Base-by-base conservation (phyloP, 108 stramenopile genomes). In the Poteriospumella lacustris region DNA sequence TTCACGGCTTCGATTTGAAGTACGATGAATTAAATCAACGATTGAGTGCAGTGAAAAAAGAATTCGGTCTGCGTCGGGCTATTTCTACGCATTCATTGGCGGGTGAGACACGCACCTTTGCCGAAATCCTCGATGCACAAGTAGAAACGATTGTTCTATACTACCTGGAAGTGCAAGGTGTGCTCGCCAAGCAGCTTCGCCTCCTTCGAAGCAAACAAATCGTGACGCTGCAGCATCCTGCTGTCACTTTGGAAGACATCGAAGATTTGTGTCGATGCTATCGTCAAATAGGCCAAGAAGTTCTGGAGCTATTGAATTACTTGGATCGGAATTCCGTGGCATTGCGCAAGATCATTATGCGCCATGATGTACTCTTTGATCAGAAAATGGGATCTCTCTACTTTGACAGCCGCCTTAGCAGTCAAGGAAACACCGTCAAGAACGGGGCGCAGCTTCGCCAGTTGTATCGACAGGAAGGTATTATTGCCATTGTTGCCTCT, bases 81-180 rank as follows among this genome's bases (percentile, higher is more conserved):
- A 24, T 19, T 24, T 64, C 60, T 34, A 64, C 60, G 15, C 3
- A 34, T 34, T 64, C 60, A 3, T 33, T 64, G 31, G 36, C 12
- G 5, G 60, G 60, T 33, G 60, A 64, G 36, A 64, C 60, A 31
- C 15, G 60, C 28, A 64, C 60, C 9, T 64, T 64, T 64, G 60
- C 60, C 5, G 60, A 64, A 24, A 31, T 64, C 9, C 36, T 64
- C 28, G 60, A 64, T 64, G 33, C 28, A 31, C 29, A 64, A 64
- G 60, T 64, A 5, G 60, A 64, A 24, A 64, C 28, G 3, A 64
- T 64, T 64, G 60, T 64, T 33, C 60, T 64, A 9, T 64, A 31
- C 36, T 64, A 64, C 36, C 36, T 64, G 24, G 29, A 33, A 31
- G 31, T 64, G 12, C 60, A 64, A 64, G 60, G 60, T 64, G 36